Percentiles rank a stretch among this genome's conserved stretches.
Conservation (phyloP, 257 asterid genomes). For the Dorcoceras hygrometricum region DNA sequence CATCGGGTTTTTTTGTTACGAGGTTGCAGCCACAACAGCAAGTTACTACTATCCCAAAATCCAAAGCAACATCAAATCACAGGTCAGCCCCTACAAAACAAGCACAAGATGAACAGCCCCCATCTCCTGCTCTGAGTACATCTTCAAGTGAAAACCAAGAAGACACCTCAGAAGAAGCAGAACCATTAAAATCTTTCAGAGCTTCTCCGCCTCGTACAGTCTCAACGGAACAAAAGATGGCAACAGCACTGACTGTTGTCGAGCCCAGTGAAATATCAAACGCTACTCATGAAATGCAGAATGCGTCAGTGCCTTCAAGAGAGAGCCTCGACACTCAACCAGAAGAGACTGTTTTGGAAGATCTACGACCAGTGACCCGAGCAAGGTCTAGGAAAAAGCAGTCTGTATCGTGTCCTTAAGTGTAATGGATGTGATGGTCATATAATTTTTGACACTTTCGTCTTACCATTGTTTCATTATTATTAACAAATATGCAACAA, state of each 20-base stretch:
- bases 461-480: background rate
- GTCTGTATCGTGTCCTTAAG: background rate
- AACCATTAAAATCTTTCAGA: slow-evolving; percentile 19
- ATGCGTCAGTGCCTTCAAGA: background rate
- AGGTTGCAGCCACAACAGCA: slow-evolving; percentile 39
- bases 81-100: slow-evolving; percentile 33
- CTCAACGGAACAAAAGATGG: slow-evolving; percentile 30
- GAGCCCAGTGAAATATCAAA: background rate
- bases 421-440: background rate
- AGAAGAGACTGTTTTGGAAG: background rate
- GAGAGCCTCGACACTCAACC: background rate
- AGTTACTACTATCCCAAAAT: slow-evolving; percentile 34
- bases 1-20: background rate
- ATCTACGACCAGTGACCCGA: background rate
- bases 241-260: slow-evolving; percentile 6
- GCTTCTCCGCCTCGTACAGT: slow-evolving; percentile 28
- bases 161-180: slow-evolving; percentile 29
- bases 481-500: background rate
- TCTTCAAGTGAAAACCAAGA: slow-evolving; percentile 36
- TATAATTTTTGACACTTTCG: background rate
- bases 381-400: background rate
- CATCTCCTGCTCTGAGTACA: slow-evolving; percentile 25
- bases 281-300: background rate
- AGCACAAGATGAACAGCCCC: slow-evolving; percentile 28
- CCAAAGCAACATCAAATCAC: slow-evolving; percentile 34